Evolutionary conservation across 1,284 basidiomycete genomes (phyloP), one percentile per base, ranked within the genome.

Genomic region (Trametes pubescens): DNA sequence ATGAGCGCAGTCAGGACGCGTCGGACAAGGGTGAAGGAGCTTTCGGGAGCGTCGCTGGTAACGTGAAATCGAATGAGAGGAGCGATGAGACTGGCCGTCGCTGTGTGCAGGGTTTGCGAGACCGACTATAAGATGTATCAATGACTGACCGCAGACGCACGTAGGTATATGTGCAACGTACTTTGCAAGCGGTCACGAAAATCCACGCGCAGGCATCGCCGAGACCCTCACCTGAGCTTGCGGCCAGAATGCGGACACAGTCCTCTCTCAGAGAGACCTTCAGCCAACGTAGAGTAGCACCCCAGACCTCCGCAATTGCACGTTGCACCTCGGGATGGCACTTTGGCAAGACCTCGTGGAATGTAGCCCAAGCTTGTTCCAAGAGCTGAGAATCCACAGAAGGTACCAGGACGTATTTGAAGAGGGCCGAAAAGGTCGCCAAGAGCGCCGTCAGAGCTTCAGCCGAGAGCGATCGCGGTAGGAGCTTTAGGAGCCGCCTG

Each of bases 281-380:
- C 62, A 92, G 70, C 64, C 88, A 81, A 59, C 92, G 80, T 51
- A 94, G 70, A 0, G 87, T 81, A 6, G 83, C 83, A 0, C 89
- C 91, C 93, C 91, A 94, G 2, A 92, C 89, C 71, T 94, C 93
- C 0, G 91, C 89, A 10, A 89, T 80, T 0, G 90, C 86, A 37
- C 90, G 79, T 69, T 90, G 89, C 6, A 92, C 83, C 64, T 92
- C 90, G 0, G 85, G 81, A 62, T 83, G 78, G 73, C 89, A 92
- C 63, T 80, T 83, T 2, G 82, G 83, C 10, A 92, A 73, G 1
- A 81, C 79, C 1, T 76, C 74, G 26, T 78, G 78, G 53, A 93
- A 76, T 7, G 76, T 71, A 2, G 72, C 59, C 90, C 90, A 93
- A 5, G 90, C 87, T 51, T 82, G 73, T 47, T 84, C 79, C 40